Evolutionary conservation across 495 filamentous ascomycete species (phyloP).

Genomic region (Penicillium canariense): DNA sequence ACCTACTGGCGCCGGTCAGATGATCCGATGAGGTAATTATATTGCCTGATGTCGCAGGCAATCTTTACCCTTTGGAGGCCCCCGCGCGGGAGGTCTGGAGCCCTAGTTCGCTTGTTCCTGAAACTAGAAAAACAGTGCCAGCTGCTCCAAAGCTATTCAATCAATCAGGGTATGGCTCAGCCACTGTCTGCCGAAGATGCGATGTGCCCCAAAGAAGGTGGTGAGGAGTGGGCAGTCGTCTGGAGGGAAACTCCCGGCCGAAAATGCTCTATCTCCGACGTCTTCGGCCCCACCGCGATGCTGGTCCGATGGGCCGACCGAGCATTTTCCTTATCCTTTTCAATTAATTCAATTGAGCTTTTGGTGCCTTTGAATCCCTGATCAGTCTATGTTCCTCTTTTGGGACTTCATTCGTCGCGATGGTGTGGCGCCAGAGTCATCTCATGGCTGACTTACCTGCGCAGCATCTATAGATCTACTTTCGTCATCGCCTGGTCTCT

Average conservation of each 20-base stretch:
- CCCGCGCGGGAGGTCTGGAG: too few species aligned
- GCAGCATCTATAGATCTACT: not conserved
- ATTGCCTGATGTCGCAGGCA: too few species aligned
- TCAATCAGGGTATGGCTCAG: not conserved
- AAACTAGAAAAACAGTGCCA: too few species aligned
- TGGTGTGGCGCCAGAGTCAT: not conserved
- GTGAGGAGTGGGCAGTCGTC: not conserved
- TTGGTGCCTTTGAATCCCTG: not conserved
- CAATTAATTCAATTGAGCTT: not conserved
- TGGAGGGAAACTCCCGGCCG: not conserved
- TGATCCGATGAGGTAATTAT: too few species aligned
- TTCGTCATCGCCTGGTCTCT: not conserved
- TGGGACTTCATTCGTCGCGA: too few species aligned
- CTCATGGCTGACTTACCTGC: not conserved
- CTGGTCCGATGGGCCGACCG: too few species aligned
- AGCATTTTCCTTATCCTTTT: too few species aligned
- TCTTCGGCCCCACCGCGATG: not conserved
- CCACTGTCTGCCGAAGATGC: not conserved
- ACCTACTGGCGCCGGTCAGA: too few species aligned
- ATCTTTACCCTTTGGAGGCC: too few species aligned
- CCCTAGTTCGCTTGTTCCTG: too few species aligned
- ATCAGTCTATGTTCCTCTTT: too few species aligned
- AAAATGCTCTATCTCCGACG: not conserved
- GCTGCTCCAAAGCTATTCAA: too few species aligned
- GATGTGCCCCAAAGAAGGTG: not conserved